A percentile compares a stretch with the other conserved stretches of the same genome.
These are phyloP conservation scores for Pseudogymnoascus sp. DNA, from an alignment of 2,329 filamentous ascomycete genomes.

Conservation along the genomic window DNA sequence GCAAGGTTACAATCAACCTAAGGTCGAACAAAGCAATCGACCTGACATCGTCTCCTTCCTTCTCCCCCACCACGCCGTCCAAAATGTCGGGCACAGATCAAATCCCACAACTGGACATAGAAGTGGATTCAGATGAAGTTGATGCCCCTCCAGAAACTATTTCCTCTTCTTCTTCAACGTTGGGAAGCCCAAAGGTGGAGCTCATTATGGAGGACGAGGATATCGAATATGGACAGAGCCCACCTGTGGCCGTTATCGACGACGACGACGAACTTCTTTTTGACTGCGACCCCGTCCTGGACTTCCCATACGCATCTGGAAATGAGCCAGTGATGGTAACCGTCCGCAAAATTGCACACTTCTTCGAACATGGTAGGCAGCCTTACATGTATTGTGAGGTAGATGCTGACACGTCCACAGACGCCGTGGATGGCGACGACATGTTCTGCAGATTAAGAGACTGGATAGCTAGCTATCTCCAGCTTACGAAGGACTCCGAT, in stretches of 20 bases:
- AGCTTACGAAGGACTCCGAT: conserved; percentile 34
- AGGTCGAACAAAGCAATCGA: conserved; percentile 42
- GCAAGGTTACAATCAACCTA: conserved; percentile 55
- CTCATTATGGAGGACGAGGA: conserved; percentile 26
- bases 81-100: conserved; percentile 24
- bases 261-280: conserved; percentile 22
- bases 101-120: conserved; percentile 23
- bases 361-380: conserved; percentile 35
- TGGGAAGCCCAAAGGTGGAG: conserved; percentile 29
- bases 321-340: conserved; percentile 22
- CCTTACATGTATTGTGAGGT: conserved; percentile 23
- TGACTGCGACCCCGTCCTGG: conserved; percentile 37
- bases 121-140: conserved; percentile 29
- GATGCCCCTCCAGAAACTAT: conserved; percentile 26
- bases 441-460: conserved; percentile 40
- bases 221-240: conserved; percentile 23
- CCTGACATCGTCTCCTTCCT: conserved; percentile 39
- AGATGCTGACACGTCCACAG: conserved; percentile 31
- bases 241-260: conserved; percentile 27
- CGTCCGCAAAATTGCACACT: conserved; percentile 27
- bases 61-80: conserved; percentile 35
- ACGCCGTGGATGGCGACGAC: conserved; percentile 39
- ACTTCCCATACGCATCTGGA: conserved; percentile 39
- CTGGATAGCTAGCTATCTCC: conserved; percentile 48
- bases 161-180: conserved; percentile 27